A percentile compares a stretch with the other conserved stretches of the same genome.
Evolutionary conservation across 345 rosid genomes (phyloP).

Genomic region (Citrus reticulata): DNA sequence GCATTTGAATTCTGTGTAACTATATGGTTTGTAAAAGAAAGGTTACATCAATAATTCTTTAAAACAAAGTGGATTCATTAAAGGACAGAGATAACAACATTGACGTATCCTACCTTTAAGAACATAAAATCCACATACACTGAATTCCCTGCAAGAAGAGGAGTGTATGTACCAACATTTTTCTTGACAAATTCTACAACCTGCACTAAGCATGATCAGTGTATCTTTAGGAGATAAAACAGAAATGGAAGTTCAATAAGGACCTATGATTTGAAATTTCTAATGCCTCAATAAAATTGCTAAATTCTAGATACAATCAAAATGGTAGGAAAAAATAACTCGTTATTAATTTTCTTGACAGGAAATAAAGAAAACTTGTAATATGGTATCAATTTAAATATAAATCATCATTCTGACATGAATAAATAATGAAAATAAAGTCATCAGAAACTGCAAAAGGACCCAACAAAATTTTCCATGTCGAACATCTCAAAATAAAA

Average conservation of each 20-base stretch:
- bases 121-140: constrained; percentile 70
- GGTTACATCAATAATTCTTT: background rate
- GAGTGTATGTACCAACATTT: constrained; percentile 56
- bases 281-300: background rate
- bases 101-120: constrained; percentile 55
- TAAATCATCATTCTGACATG: background rate
- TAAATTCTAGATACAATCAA: constrained; percentile 4
- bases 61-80: background rate
- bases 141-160: constrained; percentile 85
- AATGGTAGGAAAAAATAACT: constrained; percentile 1
- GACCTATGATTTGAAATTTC: background rate
- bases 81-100: background rate
- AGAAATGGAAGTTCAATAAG: constrained; percentile 2
- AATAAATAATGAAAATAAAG: background rate
- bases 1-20: background rate
- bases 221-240: background rate
- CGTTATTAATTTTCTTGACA: background rate
- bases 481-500: background rate
- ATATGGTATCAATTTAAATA: background rate
- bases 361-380: background rate
- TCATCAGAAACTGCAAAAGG: background rate
- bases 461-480: background rate
- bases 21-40: background rate
- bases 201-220: constrained; percentile 39
- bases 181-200: constrained; percentile 67